Base-by-base conservation (phyloP, 2,329 filamentous ascomycete genomes). In the Xylariales sp. region DNA sequence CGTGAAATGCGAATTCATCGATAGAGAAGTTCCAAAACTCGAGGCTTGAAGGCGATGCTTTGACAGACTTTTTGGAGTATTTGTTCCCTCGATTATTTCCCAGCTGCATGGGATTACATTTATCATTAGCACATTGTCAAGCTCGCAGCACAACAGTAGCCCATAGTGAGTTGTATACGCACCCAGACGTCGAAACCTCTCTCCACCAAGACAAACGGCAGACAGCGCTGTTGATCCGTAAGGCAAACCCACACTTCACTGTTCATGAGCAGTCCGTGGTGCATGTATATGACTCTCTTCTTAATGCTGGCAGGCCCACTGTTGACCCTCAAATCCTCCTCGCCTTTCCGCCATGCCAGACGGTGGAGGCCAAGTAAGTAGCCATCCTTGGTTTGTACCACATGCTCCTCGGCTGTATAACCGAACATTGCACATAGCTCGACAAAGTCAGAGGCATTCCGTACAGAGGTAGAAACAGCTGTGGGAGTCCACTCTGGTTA, bases 61-160 rank as follows among this genome's bases (percentile, higher is more conserved):
- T 75, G 36, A 90, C 78, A 3, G 83, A 90, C 65, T 98, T 98
- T 63, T 97, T 98, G 31, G 89, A 95, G 66, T 98, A 98, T 60
- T 98, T 98, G 74, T 98, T 98, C 34, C 93, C 93, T 24, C 93
- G 83, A 56, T 98, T 98, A 62, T 98, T 98, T 35, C 93, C 93
- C 45, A 98, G 73, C 87, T 86, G 42, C 10, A 29, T 12, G 23
- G 18, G 40, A 20, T 30, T n/a, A n/a, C n/a, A n/a, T n/a, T n/a
- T n/a, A n/a, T n/a, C n/a, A n/a, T n/a, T n/a, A n/a, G n/a, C n/a
- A n/a, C n/a, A n/a, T n/a, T n/a, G n/a, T n/a, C n/a, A n/a, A n/a
- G n/a, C n/a, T n/a, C n/a, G n/a, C n/a, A n/a, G n/a, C n/a, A n/a
- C n/a, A n/a, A n/a, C 18, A 15, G 29, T 14, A 7, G 13, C 19